phyloP scores from a whole-genome alignment of 1,284 basidiomycete species.

The Ceratobasidium sp. region DNA sequence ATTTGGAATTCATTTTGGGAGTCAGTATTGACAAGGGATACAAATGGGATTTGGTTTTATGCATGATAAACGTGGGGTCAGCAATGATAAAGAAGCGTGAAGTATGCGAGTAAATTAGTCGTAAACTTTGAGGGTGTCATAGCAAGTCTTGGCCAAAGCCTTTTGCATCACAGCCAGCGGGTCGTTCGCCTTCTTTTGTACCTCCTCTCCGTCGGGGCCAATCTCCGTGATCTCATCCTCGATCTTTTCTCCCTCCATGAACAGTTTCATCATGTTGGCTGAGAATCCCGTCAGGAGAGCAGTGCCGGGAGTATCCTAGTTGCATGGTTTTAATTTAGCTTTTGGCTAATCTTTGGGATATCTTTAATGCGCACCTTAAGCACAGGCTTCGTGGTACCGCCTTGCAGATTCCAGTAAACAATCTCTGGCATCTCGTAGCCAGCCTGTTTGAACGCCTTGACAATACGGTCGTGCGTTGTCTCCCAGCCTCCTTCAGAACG shows the following conservation, averaged over 20 bases:
- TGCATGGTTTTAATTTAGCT: not conserved
- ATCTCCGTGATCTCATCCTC: slow-evolving; percentile 50
- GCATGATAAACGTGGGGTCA: not conserved
- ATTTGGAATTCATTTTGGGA: not conserved
- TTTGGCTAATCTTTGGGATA: not conserved
- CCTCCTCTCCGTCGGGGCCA: slow-evolving; percentile 55
- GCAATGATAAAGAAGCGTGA: not conserved
- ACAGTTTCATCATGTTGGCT: slow-evolving; percentile 73
- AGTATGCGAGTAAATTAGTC: slow-evolving; percentile 48
- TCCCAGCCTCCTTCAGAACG: slow-evolving; percentile 57
- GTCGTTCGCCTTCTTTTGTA: slow-evolving; percentile 51
- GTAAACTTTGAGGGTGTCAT: slow-evolving; percentile 53
- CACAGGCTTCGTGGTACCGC: slow-evolving; percentile 44
- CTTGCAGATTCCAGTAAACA: slow-evolving; percentile 64
- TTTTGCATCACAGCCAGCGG: slow-evolving; percentile 62
- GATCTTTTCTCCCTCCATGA: slow-evolving; percentile 64
- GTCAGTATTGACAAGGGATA: not conserved
- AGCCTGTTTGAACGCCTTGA: slow-evolving; percentile 63
- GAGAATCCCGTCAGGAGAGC: slow-evolving; percentile 76
- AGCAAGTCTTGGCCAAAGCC: slow-evolving; percentile 63
- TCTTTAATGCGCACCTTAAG: slow-evolving; percentile 15
- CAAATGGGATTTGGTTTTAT: slow-evolving; percentile 12
- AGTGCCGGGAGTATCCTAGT: slow-evolving; percentile 61
- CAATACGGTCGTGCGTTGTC: slow-evolving; percentile 69
- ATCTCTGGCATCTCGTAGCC: slow-evolving; percentile 77